A percentile compares a stretch with the other conserved stretches of the same genome.
phyloP scores from a whole-genome alignment of 139 green algal species.

The Coccomyxa sp. region DNA sequence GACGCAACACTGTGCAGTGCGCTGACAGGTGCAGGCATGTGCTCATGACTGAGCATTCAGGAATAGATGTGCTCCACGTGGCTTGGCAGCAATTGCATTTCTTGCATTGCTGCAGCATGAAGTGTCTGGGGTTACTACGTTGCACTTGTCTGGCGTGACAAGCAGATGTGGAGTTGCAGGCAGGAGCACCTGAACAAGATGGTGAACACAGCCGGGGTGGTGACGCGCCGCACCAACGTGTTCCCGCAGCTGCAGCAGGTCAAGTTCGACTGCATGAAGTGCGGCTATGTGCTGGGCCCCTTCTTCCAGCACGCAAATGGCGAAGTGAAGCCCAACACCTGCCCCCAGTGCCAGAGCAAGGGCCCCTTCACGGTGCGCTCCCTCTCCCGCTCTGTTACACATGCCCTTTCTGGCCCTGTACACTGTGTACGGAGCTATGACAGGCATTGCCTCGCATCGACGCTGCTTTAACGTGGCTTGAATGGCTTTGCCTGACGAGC shows the following conservation, averaged over 20 bases:
- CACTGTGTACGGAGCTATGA: too few relatives aligned
- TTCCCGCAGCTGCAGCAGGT: conserved; percentile 94
- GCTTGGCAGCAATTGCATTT: not conserved
- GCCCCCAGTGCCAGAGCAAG: conserved; percentile 82
- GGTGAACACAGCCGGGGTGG: conserved; percentile 84
- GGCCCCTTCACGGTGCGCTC: conserved; percentile 83
- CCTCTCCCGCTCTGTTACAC: not conserved
- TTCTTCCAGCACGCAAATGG: conserved; percentile 69
- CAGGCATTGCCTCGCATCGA: too few relatives aligned
- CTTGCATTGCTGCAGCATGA: conserved; percentile 2
- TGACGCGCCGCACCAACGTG: conserved; percentile 92
- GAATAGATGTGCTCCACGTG: not conserved
- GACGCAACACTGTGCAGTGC: too few relatives aligned
- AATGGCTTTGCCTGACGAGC: too few relatives aligned
- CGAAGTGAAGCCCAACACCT: conserved; percentile 79
- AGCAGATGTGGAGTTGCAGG: conserved; percentile 25
- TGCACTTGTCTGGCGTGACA: not conserved
- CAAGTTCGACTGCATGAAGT: conserved; percentile 90
- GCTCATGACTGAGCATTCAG: too few relatives aligned
- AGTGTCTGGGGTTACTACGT: not conserved
- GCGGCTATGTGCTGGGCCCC: conserved; percentile 81
- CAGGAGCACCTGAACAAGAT: conserved; percentile 87
- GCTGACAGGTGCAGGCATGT: too few relatives aligned
- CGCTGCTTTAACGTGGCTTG: too few relatives aligned
- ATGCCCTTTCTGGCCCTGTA: too few relatives aligned